Evolutionary conservation across 2,329 filamentous ascomycete species (phyloP), one percentile per base, ranked within the genome.

Genomic region (Pseudonectria foliicola): DNA sequence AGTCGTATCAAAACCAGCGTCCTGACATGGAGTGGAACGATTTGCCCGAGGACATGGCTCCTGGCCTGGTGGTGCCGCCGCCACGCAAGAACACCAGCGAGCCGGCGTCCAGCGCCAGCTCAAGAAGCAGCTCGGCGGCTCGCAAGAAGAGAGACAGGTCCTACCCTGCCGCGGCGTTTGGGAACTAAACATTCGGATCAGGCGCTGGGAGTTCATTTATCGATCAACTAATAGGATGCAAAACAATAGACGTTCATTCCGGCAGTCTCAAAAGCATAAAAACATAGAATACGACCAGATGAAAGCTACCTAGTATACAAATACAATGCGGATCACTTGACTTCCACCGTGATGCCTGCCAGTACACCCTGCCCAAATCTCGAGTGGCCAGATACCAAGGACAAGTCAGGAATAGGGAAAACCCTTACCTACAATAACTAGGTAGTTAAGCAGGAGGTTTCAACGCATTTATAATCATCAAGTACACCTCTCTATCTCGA

Each of bases 11-110:
- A 55, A 79, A 74, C 39, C 57, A 64, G 45, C 66, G 76, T 6
- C 71, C 77, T 3, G 70, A 73, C 13, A 74, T 60, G 21, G 77
- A 81, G 51, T 82, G 77, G 77, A 82, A 82, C 57, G 77, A 82
- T 50, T 50, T 82, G 8, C 77, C 77, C 0, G 63, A 66, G 8
- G 77, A 81, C 33, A 78, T 80, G 73, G 56, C 70, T 10, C 50
- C 56, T 13, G 38, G 54, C 3, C 45, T 57, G 26, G 51, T 53
- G n/a, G 49, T 35, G 8, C 53, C 49, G 7, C 49, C 45, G 34
- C 56, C 46, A 4, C 48, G 49, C 28, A 57, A 38, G 34, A 48
- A 34, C 24, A 44, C 45, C 13, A 56, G 58, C 26, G 56, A 60
- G 28, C 42, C 54, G 2, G 53, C 44, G 0, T 70, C 68, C 3